A percentile compares a stretch with the other conserved stretches of the same genome.
phyloP scores from a whole-genome alignment of 371 early-diverging fungal species.

The Vairimorpha apis region DNA sequence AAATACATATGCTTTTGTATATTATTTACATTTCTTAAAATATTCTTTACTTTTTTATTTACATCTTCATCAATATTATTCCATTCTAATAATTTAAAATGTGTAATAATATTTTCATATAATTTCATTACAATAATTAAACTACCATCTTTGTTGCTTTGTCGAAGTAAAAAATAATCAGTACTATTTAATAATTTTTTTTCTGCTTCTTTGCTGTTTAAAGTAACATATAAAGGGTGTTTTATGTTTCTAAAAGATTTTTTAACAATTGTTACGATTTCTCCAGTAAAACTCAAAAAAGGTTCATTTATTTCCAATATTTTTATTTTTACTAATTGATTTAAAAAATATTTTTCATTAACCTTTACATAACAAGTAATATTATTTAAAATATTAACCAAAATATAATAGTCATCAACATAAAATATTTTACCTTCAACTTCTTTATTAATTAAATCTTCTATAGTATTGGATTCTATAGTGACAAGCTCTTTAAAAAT shows the following conservation, averaged over 20 bases:
- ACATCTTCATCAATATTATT: constrained; percentile 42
- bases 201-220: constrained; percentile 15
- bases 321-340: constrained; percentile 44
- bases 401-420: constrained; percentile 27
- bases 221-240: constrained; percentile 34
- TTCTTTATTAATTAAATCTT: constrained; percentile 11
- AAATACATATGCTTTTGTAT: constrained; percentile 42
- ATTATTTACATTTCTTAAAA: constrained; percentile 16
- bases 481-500: constrained; percentile 42
- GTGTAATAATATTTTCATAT: constrained; percentile 12
- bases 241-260: constrained; percentile 18
- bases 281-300: constrained; percentile 35
- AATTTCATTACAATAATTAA: constrained; percentile 12
- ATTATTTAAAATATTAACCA: constrained; percentile 13
- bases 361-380: constrained; percentile 34
- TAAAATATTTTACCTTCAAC: constrained; percentile 32
- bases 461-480: background rate
- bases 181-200: constrained; percentile 20
- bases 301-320: constrained; percentile 20
- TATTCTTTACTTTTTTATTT: constrained; percentile 10
- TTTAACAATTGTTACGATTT: constrained; percentile 2
- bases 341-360: constrained; percentile 20
- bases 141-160: constrained; percentile 15
- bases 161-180: constrained; percentile 10
- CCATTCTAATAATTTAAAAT: constrained; percentile 32